Evolutionary conservation across 805 yeast species (phyloP).

Genomic region (Candida stauntonica): DNA sequence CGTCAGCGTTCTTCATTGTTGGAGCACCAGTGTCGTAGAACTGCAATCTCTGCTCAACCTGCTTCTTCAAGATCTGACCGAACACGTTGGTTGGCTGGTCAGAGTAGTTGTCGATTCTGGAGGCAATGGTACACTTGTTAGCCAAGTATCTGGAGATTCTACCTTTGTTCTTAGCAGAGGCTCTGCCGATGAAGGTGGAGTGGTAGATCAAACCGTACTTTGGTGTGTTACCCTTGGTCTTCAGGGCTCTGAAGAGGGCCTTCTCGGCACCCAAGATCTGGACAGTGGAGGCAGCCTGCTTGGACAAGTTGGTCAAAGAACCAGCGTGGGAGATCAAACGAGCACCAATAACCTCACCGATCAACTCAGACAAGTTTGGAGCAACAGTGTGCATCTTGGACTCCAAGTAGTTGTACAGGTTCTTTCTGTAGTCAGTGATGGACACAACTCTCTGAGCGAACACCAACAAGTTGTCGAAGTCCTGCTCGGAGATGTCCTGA

Average conservation of each 20-base stretch:
- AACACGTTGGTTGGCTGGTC: slow-evolving; percentile 90
- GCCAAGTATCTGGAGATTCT: slow-evolving; percentile 98
- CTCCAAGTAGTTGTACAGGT: slow-evolving; percentile 77
- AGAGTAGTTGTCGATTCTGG: slow-evolving; percentile 95
- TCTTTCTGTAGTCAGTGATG: slow-evolving; percentile 84
- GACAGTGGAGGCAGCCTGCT: slow-evolving; percentile 98
- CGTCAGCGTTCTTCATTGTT: slow-evolving; percentile 94
- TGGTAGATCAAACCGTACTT: slow-evolving; percentile 97
- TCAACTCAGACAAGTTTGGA: slow-evolving; percentile 92
- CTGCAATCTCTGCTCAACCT: slow-evolving; percentile 95
- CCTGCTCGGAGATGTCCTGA: slow-evolving; percentile 93
- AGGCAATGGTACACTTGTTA: slow-evolving; percentile 98
- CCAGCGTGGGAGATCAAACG: slow-evolving; percentile 98
- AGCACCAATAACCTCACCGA: slow-evolving; percentile 99
- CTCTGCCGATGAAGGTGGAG: slow-evolving; percentile 95
- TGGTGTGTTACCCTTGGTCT: slow-evolving; percentile 98
- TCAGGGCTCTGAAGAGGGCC: slow-evolving; percentile 97
- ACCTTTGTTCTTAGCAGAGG: slow-evolving; percentile 96
- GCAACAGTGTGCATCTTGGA: slow-evolving; percentile 98
- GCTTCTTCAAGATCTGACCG: slow-evolving; percentile 88
- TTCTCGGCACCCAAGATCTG: slow-evolving; percentile 99
- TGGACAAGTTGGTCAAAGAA: slow-evolving; percentile 90
- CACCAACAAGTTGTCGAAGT: slow-evolving; percentile 84
- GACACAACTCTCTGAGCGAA: slow-evolving; percentile 94
- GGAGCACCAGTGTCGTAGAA: slow-evolving; percentile 96